Base-by-base conservation (phyloP, 257 asterid genomes). In the Cruciata laevipes region DNA sequence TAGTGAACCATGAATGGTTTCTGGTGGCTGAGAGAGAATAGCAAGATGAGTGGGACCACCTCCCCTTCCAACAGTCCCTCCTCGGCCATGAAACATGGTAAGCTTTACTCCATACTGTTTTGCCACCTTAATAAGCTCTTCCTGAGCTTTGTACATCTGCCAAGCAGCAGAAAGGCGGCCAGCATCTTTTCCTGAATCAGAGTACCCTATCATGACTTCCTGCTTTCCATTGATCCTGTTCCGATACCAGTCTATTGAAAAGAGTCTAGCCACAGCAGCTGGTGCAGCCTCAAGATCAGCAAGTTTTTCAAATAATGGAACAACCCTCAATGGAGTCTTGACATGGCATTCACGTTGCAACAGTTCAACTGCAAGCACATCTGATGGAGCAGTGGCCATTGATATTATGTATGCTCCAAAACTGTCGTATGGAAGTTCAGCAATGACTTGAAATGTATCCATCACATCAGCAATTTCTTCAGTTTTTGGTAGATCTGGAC, bases 41-140 rank as follows among this genome's bases (percentile, higher is more conserved):
- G 98, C 98, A 69, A 92, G 91, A 77, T 92, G 98, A 5, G 98
- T 92, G 7, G 98, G 98, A 33, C 98, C 98, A 0, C 98, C 98
- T 71, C 98, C 98, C 72, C 98, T 64, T 40, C 97, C 97, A 12
- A 89, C 97, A 0, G 98, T 92, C 74, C 97, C 97, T 24, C 97
- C 97, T 47, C 98, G 82, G 3, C 98, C 98, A 62, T 89, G 97
- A 65, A 92, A 92, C 93, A 92, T 92, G 0, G 96, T 89, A 30
- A 92, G 88, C 83, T 92, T 89, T 27, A 92, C 91, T 3, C 97
- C 97, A 31, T 53, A 87, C 61, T 92, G 77, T 65, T 89, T 92
- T 0, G 98, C 97, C 30, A 92, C 97, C 77, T 85, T 78, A 14
- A 92, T 80, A 27, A 92, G 97, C 73, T 92, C 96, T 78, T 92